Evolutionary conservation across 228 moss, liverwort and hornwort species (phyloP), one percentile per base, ranked within the genome.

Genomic region (Sphagnum magellanicum): DNA sequence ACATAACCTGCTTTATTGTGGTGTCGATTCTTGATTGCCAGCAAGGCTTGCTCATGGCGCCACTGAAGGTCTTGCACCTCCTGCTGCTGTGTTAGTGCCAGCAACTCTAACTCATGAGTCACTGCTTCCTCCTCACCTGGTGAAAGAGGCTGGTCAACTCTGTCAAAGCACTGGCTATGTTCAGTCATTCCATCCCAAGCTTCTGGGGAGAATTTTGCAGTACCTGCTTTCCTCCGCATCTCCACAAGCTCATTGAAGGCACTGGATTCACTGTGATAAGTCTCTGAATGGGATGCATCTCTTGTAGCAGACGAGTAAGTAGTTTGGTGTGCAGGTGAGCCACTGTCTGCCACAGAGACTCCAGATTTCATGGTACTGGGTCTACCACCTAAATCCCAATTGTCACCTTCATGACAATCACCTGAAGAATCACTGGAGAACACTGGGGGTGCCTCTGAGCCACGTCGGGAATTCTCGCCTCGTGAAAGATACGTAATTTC

Each of bases 191-290:
- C 60, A 61, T 76, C 61, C 80, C 76, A 80, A 66, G 60, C 17
- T 50, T 74, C 70, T 47, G 73, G 70, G 67, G 67, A 59, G 69
- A 73, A 71, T 46, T 80, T 71, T 52, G 66, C 51, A 59, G 15
- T 73, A 8, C 73, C 68, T 51, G 53, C 80, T 46, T 71, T 76
- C 10, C 74, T 80, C 61, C 68, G 76, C 17, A 70, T 63, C 70
- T 80, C 80, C 53, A 80, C 80, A 32, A 80, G 76, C 55, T 71
- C 67, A 59, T 80, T 80, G 64, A 80, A 80, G 17, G 73, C 65
- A 61, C 63, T 64, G 50, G 63, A 52, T 53, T 74, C 61, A 53
- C 57, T 67, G 15, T 0, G 4, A 0, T 51, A 0, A 16, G 64
- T 46, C 65, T 66, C 59, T 10, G 65, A 52, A 14, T n/a, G 53